These are phyloP conservation scores for Puccinellia tenuiflora DNA, from an alignment of 176 grass and related monocot species.

Conservation along the genomic window DNA sequence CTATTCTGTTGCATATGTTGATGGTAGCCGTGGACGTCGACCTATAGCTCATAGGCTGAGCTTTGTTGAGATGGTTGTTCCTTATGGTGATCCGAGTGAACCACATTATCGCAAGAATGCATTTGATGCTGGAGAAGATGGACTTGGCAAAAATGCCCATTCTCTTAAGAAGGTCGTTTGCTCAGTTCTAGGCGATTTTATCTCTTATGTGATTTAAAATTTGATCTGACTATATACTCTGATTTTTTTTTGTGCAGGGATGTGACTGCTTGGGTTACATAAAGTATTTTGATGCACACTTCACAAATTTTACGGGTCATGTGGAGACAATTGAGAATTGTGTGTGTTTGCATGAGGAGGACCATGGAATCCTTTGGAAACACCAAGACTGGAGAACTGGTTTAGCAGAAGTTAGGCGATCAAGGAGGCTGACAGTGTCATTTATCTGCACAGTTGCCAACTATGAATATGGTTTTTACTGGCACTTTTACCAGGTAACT, in stretches of 20 bases:
- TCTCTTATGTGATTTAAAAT: not conserved
- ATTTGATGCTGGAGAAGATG: conserved; percentile 99
- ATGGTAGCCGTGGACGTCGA: conserved; percentile 88
- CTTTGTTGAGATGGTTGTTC: conserved; percentile 99
- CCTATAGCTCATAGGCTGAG: conserved; percentile 91
- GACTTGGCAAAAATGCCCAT: conserved; percentile 98
- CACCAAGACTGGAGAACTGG: conserved; percentile 99
- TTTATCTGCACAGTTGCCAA: conserved; percentile 99
- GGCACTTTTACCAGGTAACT: conserved; percentile 98
- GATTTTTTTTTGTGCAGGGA: conserved; percentile 49
- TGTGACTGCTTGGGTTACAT: conserved; percentile 98
- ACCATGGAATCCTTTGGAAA: conserved; percentile 99
- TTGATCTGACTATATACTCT: conserved; percentile 13
- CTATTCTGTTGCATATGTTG: conserved; percentile 92
- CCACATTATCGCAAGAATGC: conserved; percentile 99
- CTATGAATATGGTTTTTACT: conserved; percentile 99
- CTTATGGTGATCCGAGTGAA: conserved; percentile 97
- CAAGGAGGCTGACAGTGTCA: conserved; percentile 93
- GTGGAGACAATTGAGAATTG: conserved; percentile 99
- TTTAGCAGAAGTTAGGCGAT: conserved; percentile 94
- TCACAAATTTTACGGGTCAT: conserved; percentile 93
- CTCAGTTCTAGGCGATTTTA: not conserved
- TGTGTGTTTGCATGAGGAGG: conserved; percentile 98
- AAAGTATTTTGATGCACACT: conserved; percentile 99
- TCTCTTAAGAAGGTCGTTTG: conserved; percentile 86